phyloP scores from a whole-genome alignment of 1,284 basidiomycete genomes.

The Macrocystidia cucumis region DNA sequence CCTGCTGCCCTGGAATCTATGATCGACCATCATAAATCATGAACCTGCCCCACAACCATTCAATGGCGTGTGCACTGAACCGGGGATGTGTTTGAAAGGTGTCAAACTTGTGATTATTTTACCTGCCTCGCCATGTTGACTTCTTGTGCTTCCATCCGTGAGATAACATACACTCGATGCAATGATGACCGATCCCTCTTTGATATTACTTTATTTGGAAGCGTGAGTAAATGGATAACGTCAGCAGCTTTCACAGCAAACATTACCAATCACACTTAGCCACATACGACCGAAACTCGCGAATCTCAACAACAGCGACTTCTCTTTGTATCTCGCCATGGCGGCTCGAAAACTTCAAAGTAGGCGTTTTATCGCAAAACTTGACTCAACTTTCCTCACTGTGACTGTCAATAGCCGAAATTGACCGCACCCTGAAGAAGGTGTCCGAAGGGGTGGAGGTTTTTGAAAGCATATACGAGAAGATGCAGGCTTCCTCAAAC shows the following conservation, averaged over 20 bases:
- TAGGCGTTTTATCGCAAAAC: conserved; percentile 22
- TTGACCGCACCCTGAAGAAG: conserved; percentile 94
- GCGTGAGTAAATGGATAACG: background rate
- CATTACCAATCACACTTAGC: conserved; percentile 3
- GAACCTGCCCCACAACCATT: too few species aligned
- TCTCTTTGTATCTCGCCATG: conserved; percentile 39
- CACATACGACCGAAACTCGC: conserved; percentile 2
- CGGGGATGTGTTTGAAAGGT: too few species aligned
- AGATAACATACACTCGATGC: background rate
- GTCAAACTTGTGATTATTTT: too few species aligned
- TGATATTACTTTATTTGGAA: background rate
- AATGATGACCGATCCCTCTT: background rate
- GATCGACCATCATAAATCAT: too few species aligned
- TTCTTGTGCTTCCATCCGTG: background rate
- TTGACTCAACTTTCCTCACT: conserved; percentile 5
- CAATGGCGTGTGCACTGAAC: too few species aligned
- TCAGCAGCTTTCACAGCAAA: conserved; percentile 1
- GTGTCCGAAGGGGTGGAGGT: conserved; percentile 90
- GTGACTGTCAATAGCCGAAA: conserved; percentile 62
- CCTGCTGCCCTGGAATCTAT: too few species aligned
- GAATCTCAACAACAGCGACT: conserved; percentile 5
- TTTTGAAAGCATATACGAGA: conserved; percentile 94
- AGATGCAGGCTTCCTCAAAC: conserved; percentile 91
- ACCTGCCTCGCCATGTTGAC: conserved; percentile 2
- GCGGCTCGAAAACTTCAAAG: conserved; percentile 80